Conservation (phyloP, 495 filamentous ascomycete species). For the Penicillium lagena region DNA sequence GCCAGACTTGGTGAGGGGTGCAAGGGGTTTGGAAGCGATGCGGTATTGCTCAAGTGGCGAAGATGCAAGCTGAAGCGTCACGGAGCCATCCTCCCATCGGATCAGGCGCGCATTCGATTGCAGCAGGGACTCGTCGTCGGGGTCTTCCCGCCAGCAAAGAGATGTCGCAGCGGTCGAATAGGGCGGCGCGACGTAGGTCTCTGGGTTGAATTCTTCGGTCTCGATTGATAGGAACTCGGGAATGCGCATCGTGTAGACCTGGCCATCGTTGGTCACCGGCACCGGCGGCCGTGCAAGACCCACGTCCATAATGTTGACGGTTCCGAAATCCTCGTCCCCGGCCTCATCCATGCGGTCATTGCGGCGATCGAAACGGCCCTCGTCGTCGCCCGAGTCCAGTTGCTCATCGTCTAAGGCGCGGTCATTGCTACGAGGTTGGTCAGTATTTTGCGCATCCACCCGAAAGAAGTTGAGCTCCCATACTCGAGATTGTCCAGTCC, state of each 20-base stretch:
- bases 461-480: slow-evolving; percentile 11
- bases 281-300: slow-evolving; percentile 58
- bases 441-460: slow-evolving; percentile 19
- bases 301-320: slow-evolving; percentile 50
- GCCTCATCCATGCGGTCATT: slow-evolving; percentile 42
- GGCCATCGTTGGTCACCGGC: slow-evolving; percentile 62
- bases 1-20: slow-evolving; percentile 55
- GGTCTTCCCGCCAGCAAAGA: slow-evolving; percentile 64
- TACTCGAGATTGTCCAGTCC: slow-evolving; percentile 36
- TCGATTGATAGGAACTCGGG: slow-evolving; percentile 75
- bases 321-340: slow-evolving; percentile 40
- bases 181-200: slow-evolving; percentile 63
- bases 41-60: slow-evolving; percentile 74
- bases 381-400: slow-evolving; percentile 74
- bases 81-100: slow-evolving; percentile 77
- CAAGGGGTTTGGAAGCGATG: slow-evolving; percentile 67
- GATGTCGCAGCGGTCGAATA: slow-evolving; percentile 62
- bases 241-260: slow-evolving; percentile 75
- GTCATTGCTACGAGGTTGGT: slow-evolving; percentile 33
- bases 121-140: slow-evolving; percentile 49
- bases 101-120: slow-evolving; percentile 74
- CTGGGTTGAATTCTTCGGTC: slow-evolving; percentile 64
- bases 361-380: slow-evolving; percentile 46
- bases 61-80: slow-evolving; percentile 70
- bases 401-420: slow-evolving; percentile 66